Evolutionary conservation across 2,329 filamentous ascomycete genomes (phyloP), one percentile per base, ranked within the genome.

Genomic region (Nigrograna mackinnonii): DNA sequence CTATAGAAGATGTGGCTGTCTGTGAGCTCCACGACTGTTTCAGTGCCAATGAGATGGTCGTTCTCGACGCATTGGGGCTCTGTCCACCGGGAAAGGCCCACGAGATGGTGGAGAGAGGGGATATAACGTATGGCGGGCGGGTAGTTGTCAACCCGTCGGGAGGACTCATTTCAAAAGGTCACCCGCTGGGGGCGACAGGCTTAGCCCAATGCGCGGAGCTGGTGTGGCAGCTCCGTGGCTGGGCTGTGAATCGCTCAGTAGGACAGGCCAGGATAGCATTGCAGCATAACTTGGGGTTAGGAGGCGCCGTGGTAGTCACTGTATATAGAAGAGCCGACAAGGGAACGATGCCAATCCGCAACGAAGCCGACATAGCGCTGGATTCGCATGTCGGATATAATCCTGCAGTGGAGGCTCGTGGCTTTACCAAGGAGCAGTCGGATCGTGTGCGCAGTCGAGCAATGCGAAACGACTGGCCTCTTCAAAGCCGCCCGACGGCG

Each of bases 21-120:
- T 89, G 89, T 57, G 92, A 97, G 74, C 75, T 97, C 46, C 92
- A 97, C 71, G 92, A 97, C 73, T 97, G 92, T 74, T 97, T 97
- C 79, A 91, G 86, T 13, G 85, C 91, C 16, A 97, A 97, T 66
- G 89, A 96, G 76, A 86, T 96, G 83, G 80, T 94, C 40, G 83
- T 84, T 1, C 82, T 97, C 28, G 91, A 96, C 65, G 89, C 89
- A 0, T 77, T 97, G 3, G 91, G 89, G 1, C 79, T 97, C 17
- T 65, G 78, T 35, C 84, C 84, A 47, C 82, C 79, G 4, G 92
- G 92, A 5, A 92, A 89, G 69, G 92, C 92, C 0, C 91, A 96
- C 64, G 88, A 95, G 70, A 84, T 96, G 73, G 91, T 96, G 11
- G 83, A 91, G 16, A 74, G 72, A 5, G 91, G 91, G 20, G 90